Evolutionary conservation across 1,284 basidiomycete species (phyloP).

Genomic region (Pyrrhoderma lamaoense): DNA sequence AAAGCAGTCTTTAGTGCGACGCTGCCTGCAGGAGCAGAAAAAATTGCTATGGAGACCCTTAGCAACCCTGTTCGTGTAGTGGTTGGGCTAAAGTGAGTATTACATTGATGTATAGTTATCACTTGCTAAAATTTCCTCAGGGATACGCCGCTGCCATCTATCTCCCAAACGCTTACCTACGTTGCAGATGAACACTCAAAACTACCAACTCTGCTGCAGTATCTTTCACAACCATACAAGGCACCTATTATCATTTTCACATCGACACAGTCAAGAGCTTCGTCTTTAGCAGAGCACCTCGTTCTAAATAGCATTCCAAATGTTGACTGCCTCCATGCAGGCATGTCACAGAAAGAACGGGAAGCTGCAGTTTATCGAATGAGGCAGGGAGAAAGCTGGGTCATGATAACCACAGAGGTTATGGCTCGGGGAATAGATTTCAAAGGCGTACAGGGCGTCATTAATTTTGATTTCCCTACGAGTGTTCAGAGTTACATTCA

Average conservation of each 20-base stretch:
- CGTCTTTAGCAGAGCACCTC: conserved; percentile 85
- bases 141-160: conserved; percentile 80
- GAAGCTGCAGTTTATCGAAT: conserved; percentile 83
- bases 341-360: conserved; percentile 79
- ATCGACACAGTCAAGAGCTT: conserved; percentile 86
- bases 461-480: conserved; percentile 96
- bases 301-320: conserved; percentile 77
- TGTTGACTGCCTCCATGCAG: conserved; percentile 89
- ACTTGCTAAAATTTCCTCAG: conserved; percentile 36
- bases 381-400: conserved; percentile 84
- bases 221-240: conserved; percentile 80
- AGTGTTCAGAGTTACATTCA: conserved; percentile 94
- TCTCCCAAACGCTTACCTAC: conserved; percentile 83
- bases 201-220: conserved; percentile 73
- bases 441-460: conserved; percentile 88
- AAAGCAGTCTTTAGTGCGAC: conserved; percentile 95
- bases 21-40: conserved; percentile 83
- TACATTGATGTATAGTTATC: conserved; percentile 2
- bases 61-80: conserved; percentile 81
- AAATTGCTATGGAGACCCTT: conserved; percentile 80
- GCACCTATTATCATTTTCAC: conserved; percentile 93
- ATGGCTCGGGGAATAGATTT: conserved; percentile 98
- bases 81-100: conserved; percentile 83
- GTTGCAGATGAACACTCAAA: conserved; percentile 93
- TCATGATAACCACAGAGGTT: conserved; percentile 89